These are phyloP conservation scores for Aspergillus glaucus DNA, from an alignment of 2,329 filamentous ascomycete genomes.

Conservation along the genomic window DNA sequence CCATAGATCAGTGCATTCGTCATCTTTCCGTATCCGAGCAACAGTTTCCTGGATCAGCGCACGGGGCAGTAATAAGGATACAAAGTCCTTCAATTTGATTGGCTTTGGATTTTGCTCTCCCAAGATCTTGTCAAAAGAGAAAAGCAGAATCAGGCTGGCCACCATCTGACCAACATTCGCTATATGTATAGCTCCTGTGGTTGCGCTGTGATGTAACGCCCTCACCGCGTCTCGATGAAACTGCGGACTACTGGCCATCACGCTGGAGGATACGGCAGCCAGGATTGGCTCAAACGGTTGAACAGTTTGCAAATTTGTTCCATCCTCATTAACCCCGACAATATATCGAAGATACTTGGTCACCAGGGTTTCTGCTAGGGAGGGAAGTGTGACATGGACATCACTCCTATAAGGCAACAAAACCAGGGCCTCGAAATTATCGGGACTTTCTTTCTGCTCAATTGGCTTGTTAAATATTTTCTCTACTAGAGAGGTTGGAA, in stretches of 20 bases:
- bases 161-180: constrained; percentile 3
- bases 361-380: neutral
- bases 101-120: neutral
- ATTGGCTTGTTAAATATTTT: neutral
- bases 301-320: neutral
- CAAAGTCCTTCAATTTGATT: neutral
- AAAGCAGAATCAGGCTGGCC: neutral
- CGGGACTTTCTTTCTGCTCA: neutral
- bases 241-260: neutral
- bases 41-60: neutral
- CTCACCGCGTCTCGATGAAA: neutral
- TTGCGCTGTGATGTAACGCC: neutral
- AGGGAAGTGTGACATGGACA: neutral
- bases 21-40: neutral
- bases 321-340: neutral
- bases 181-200: neutral
- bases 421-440: neutral
- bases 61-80: neutral
- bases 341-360: neutral
- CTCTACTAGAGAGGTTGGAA: too few species aligned
- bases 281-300: neutral
- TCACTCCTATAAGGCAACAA: neutral
- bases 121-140: constrained; percentile 1
- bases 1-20: neutral
- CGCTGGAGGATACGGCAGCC: neutral